Conservation (phyloP, 179 eudicot genomes). For the Silene noctiflora region DNA sequence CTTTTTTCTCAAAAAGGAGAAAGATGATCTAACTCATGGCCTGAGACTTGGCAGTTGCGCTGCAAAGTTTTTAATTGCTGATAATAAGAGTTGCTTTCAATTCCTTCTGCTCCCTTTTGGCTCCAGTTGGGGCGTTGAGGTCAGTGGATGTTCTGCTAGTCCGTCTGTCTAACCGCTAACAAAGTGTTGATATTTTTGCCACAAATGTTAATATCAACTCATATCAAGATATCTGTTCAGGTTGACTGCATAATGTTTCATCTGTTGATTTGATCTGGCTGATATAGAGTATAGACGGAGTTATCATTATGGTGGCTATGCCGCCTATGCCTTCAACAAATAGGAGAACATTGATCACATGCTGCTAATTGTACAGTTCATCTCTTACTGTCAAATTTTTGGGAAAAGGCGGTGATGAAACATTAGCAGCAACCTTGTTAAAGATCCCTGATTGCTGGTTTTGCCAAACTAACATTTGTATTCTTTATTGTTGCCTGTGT, state of each 20-base stretch:
- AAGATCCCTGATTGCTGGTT: not conserved
- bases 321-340: constrained; percentile 5
- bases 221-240: not conserved
- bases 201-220: not conserved
- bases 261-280: constrained; percentile 1
- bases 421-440: not conserved
- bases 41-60: not conserved
- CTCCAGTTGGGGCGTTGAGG: constrained; percentile 8
- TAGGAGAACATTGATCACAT: not conserved
- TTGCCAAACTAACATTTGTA: not conserved
- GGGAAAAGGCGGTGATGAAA: not conserved
- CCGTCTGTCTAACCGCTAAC: not conserved
- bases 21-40: not conserved
- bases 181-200: not conserved
- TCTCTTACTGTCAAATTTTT: no score
- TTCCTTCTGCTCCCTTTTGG: not conserved
- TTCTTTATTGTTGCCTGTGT: not conserved
- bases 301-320: not conserved
- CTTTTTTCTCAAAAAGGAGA: not conserved
- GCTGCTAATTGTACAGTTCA: not conserved
- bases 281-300: not conserved
- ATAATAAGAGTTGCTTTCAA: not conserved
- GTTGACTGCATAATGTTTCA: not conserved
- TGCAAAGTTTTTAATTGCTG: not conserved
- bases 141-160: constrained; percentile 5